phyloP scores from a whole-genome alignment of 2,329 filamentous ascomycete genomes.

The Rugonectria rugulosa region DNA sequence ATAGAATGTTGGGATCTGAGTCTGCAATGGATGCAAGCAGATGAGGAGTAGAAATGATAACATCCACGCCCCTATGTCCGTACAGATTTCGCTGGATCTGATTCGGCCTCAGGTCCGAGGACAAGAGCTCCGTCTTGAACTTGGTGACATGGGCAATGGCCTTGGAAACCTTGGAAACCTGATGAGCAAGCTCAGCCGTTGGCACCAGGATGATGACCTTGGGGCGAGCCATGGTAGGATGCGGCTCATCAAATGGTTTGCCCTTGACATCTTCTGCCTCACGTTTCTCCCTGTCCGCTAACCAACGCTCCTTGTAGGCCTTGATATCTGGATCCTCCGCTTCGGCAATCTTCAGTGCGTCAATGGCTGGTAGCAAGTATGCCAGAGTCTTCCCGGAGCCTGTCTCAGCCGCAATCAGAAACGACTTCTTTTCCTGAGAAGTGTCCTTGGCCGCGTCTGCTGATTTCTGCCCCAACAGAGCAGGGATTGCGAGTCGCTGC shows the following conservation, averaged over 20 bases:
- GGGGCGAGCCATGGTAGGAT: slow-evolving; percentile 80
- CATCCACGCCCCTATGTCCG: slow-evolving; percentile 79
- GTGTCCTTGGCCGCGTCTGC: slow-evolving; percentile 35
- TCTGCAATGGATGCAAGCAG: slow-evolving; percentile 88
- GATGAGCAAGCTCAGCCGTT: slow-evolving; percentile 88
- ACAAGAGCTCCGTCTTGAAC: slow-evolving; percentile 84
- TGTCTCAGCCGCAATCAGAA: slow-evolving; percentile 91
- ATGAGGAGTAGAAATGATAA: slow-evolving; percentile 88
- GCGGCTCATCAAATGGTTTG: slow-evolving; percentile 72
- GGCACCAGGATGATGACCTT: slow-evolving; percentile 88
- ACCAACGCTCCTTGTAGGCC: slow-evolving; percentile 62
- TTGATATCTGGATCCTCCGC: slow-evolving; percentile 64
- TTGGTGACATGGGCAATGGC: slow-evolving; percentile 84
- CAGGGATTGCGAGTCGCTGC: slow-evolving; percentile 87
- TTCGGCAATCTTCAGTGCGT: slow-evolving; percentile 84
- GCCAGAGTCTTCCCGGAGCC: slow-evolving; percentile 97
- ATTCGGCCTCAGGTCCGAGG: slow-evolving; percentile 75
- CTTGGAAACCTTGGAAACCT: slow-evolving; percentile 85
- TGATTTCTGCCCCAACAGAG: slow-evolving; percentile 68
- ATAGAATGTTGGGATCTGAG: slow-evolving; percentile 88
- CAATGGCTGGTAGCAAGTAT: slow-evolving; percentile 84
- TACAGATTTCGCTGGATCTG: slow-evolving; percentile 89
- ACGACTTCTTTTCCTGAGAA: slow-evolving; percentile 58
- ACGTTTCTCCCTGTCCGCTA: slow-evolving; percentile 65
- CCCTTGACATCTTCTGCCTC: slow-evolving; percentile 61